These are phyloP conservation scores for Avena eriantha DNA, from an alignment of 176 grass and related monocot species.

Conservation along the genomic window DNA sequence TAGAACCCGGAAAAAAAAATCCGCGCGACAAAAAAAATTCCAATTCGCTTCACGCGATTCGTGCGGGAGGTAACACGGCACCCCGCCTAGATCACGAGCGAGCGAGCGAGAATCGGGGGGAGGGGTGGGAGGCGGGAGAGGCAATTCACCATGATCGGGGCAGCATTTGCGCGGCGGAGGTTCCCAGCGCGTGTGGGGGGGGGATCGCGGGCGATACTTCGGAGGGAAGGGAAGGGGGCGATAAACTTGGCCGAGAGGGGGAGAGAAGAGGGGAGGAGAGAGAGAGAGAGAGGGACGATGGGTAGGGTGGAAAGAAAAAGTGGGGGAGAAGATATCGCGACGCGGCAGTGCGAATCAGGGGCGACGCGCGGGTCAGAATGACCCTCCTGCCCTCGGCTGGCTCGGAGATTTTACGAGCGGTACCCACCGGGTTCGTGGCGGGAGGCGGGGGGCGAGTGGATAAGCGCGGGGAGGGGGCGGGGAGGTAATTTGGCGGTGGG, in stretches of 20 bases:
- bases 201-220: conserved; percentile 44
- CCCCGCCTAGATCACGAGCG: not conserved
- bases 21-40: not conserved
- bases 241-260: conserved; percentile 42
- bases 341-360: conserved; percentile 34
- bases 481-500: not conserved
- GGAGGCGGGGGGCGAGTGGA: not conserved
- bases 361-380: not conserved
- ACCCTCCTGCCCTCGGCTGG: accelerated
- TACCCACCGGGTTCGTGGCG: not conserved
- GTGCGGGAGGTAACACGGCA: not conserved
- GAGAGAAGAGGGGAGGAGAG: not conserved
- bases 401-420: not conserved
- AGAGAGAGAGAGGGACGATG: not conserved
- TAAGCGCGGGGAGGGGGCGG: conserved; percentile 36
- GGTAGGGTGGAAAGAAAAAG: not conserved
- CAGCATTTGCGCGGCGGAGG: conserved; percentile 25
- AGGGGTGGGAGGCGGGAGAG: not conserved
- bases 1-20: not conserved
- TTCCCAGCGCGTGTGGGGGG: not conserved
- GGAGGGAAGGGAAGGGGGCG: not conserved
- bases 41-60: not conserved
- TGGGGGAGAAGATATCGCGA: conserved; percentile 41
- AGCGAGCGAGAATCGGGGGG: not conserved
- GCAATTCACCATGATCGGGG: conserved; percentile 22